A percentile compares a stretch with the other conserved stretches of the same genome.
Evolutionary conservation across 1,139 yeast species (phyloP).

Genomic region (Zygosaccharomyces pseudobailii): DNA sequence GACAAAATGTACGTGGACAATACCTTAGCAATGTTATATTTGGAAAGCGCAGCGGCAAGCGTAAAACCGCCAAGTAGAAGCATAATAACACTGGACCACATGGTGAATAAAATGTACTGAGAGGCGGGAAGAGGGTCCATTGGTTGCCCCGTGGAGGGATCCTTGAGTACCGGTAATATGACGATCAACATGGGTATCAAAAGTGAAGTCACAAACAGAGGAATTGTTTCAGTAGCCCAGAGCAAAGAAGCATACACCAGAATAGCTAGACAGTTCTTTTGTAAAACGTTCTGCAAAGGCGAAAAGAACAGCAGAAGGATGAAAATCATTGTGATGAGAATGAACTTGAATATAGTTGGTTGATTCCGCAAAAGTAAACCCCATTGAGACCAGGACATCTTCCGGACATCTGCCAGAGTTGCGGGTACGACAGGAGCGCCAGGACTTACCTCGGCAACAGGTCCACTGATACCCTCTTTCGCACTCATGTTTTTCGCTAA

Average conservation of each 20-base stretch:
- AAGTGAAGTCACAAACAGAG: slow-evolving; percentile 78
- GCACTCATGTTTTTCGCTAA: slow-evolving; percentile 7
- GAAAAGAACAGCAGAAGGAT: slow-evolving; percentile 47
- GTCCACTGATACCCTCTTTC: slow-evolving; percentile 9
- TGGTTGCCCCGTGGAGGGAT: slow-evolving; percentile 43
- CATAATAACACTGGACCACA: slow-evolving; percentile 96
- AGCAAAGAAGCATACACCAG: slow-evolving; percentile 71
- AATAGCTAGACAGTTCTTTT: slow-evolving; percentile 78
- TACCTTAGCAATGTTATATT: slow-evolving; percentile 81
- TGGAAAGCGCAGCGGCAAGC: slow-evolving; percentile 87
- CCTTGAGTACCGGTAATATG: slow-evolving; percentile 61
- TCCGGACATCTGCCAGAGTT: slow-evolving; percentile 16
- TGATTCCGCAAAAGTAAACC: slow-evolving; percentile 17
- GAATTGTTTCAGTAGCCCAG: slow-evolving; percentile 95
- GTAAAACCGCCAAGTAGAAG: slow-evolving; percentile 88
- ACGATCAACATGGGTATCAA: slow-evolving; percentile 78
- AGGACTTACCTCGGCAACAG: slow-evolving; percentile 5
- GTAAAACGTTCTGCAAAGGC: slow-evolving; percentile 62
- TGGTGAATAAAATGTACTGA: slow-evolving; percentile 67
- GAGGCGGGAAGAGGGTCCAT: slow-evolving; percentile 68
- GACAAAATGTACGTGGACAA: slow-evolving; percentile 76
- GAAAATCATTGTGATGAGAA: slow-evolving; percentile 43
- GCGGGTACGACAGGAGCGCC: slow-evolving; percentile 10
- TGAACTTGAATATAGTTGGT: slow-evolving; percentile 38
- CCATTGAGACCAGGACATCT: slow-evolving; percentile 12